Conservation (phyloP, 192 early-diverging fungal genomes). For the Lobosporangium transversale region DNA sequence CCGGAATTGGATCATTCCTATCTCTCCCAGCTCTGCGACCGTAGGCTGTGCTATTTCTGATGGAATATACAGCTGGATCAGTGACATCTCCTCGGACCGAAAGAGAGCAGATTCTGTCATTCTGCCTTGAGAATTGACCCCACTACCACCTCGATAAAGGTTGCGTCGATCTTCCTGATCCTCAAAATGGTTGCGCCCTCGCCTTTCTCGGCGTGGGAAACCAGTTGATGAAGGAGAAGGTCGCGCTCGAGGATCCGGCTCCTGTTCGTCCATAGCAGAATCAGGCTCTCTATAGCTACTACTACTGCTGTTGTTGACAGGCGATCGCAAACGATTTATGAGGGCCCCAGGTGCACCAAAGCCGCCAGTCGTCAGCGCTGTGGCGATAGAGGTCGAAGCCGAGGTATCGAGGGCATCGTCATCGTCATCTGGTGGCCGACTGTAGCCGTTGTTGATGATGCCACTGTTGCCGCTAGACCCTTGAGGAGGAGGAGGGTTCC, state of each 20-base stretch:
- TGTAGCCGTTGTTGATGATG: slow-evolving; percentile 1
- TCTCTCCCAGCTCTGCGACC: slow-evolving; percentile 93
- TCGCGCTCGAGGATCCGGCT: no score
- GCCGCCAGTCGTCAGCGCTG: background rate
- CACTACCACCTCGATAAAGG: slow-evolving; percentile 4
- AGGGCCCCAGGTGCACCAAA: background rate
- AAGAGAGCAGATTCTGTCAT: slow-evolving; percentile 72
- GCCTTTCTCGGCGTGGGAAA: background rate
- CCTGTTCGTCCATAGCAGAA: background rate
- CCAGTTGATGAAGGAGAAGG: slow-evolving; percentile 3
- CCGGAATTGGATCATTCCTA: slow-evolving; percentile 93
- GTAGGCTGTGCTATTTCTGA: slow-evolving; percentile 92
- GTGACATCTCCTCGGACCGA: slow-evolving; percentile 95
- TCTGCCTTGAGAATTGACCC: background rate
- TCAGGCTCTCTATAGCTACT: background rate
- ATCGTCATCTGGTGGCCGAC: background rate
- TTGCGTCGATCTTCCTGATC: slow-evolving; percentile 23
- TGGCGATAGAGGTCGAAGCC: background rate
- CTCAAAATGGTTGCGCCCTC: slow-evolving; percentile 21
- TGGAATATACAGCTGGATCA: slow-evolving; percentile 96
- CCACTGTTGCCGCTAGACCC: background rate
- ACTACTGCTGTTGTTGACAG: slow-evolving; percentile 1
- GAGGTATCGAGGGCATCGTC: no score
- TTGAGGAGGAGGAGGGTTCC: slow-evolving; percentile 4
- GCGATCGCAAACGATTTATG: slow-evolving; percentile 7